Base-by-base conservation (phyloP, 257 asterid genomes). In the Lantana camara region DNA sequence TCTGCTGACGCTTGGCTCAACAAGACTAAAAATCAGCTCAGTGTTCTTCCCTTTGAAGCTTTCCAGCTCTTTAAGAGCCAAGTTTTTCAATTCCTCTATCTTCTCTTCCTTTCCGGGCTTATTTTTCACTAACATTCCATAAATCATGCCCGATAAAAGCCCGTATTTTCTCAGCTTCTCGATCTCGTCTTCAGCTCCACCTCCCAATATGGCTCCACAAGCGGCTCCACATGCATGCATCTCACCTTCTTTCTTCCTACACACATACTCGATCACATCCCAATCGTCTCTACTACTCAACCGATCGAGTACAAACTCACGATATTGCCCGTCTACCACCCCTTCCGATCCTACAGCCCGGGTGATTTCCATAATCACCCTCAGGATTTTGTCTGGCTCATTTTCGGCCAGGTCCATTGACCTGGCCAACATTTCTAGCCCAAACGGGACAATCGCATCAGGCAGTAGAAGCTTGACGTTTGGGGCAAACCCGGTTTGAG, bases 151-250 rank as follows among this genome's bases (percentile, higher is more conserved):
- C 0, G 66, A 77, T 38, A 74, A 80, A 42, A 78, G 57, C 55
- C 95, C 97, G 24, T 68, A 85, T 0, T 53, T 83, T 48, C 89
- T 85, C 70, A 90, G 61, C 13, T 64, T 82, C 56, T 75, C 78
- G 0, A 90, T 65, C 41, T 85, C 84, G 32, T 45, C 87, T 4
- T 81, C 96, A 59, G 41, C 72, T 7, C 82, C 97, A 3, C 91
- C 97, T 10, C 91, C 96, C 48, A 90, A 55, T 63, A 87, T 85
- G 51, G 91, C 97, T 4, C 97, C 97, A 66, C 95, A 87, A 5
- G 91, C 89, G 8, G 88, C 91, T 9, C 86, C 97, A 42, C 96
- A 87, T 1, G 80, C 84, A 49, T 87, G 80, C 34, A 85, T 29
- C 63, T 57, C 82, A 0, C 95, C 97, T 42, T 73, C 82, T 24